phyloP scores from a whole-genome alignment of 331 rosid genomes.

The Cydonia oblonga region DNA sequence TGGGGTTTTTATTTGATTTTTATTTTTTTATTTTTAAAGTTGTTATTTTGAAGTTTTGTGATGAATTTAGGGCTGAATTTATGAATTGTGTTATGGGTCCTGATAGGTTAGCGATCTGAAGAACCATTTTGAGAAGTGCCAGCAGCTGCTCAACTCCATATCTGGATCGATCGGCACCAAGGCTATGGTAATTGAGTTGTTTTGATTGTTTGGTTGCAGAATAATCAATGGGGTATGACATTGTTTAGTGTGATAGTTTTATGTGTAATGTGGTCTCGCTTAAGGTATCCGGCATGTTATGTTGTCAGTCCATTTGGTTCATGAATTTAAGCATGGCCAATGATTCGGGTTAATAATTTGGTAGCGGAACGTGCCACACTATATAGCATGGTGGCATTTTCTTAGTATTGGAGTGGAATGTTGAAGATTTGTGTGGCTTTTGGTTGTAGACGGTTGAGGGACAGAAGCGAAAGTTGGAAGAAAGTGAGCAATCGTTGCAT shows the following conservation, averaged over 20 bases:
- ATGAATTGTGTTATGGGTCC: background rate
- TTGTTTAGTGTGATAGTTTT: background rate
- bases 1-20: background rate
- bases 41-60: background rate
- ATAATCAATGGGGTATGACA: background rate
- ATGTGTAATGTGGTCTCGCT: background rate
- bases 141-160: constrained; percentile 73
- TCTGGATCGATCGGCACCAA: constrained; percentile 65
- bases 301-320: background rate
- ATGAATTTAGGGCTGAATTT: background rate
- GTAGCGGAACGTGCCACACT: background rate
- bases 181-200: constrained; percentile 54
- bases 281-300: background rate
- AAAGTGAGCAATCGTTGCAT: constrained; percentile 62
- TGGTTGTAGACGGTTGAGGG: constrained; percentile 76
- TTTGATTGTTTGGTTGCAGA: background rate
- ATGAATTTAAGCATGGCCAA: background rate
- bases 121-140: constrained; percentile 88
- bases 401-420: background rate
- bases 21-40: background rate
- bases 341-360: background rate
- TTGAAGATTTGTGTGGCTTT: constrained; percentile 13
- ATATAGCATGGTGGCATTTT: background rate
- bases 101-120: constrained; percentile 62
- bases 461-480: constrained; percentile 72